A percentile compares a stretch with the other conserved stretches of the same genome.
phyloP scores from a whole-genome alignment of 257 asterid species.

The Gentiana macrophylla region DNA sequence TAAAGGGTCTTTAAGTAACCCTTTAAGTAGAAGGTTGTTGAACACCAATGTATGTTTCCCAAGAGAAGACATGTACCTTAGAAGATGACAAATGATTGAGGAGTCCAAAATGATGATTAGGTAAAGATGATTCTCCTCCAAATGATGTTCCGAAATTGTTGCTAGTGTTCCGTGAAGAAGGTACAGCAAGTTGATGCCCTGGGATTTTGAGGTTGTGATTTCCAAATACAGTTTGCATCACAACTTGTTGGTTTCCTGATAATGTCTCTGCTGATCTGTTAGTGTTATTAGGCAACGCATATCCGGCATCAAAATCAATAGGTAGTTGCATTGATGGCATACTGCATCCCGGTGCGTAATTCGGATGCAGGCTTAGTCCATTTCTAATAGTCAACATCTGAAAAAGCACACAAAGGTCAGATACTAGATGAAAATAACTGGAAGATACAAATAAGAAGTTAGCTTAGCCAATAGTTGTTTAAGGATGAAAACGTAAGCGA shows the following conservation, averaged over 20 bases:
- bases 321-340: constrained; percentile 37
- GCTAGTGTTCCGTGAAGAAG: constrained; percentile 3
- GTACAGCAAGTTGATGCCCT: constrained; percentile 28
- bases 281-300: constrained; percentile 28
- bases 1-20: no score
- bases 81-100: constrained; percentile 52
- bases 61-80: constrained; percentile 31
- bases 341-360: constrained; percentile 44
- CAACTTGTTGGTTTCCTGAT: constrained; percentile 33
- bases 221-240: constrained; percentile 32
- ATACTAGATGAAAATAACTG: no score
- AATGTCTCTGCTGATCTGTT: constrained; percentile 34
- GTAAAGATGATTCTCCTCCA: constrained; percentile 32
- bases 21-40: no score
- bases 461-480: no score
- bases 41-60: no score
- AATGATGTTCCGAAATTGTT: constrained; percentile 23
- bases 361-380: constrained; percentile 65
- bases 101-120: constrained; percentile 43
- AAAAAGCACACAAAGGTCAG: constrained; percentile 8
- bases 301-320: constrained; percentile 43
- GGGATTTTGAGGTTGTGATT: constrained; percentile 26
- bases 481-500: no score
- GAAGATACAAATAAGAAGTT: no score
- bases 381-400: constrained; percentile 93